Conservation (phyloP, 805 yeast genomes). For the Candida chauliodis region DNA sequence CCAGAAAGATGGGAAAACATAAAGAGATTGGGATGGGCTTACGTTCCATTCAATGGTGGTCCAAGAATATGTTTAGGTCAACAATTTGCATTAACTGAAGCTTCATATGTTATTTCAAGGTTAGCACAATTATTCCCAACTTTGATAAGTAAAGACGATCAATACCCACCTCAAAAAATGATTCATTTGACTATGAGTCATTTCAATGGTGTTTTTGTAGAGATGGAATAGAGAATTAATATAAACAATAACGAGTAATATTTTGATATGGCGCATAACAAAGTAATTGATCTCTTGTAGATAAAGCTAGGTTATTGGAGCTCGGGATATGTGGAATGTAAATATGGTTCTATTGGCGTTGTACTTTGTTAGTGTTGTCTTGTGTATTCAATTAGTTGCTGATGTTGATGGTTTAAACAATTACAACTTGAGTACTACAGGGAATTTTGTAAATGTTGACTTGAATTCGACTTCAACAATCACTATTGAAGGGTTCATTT, state of each 20-base stretch:
- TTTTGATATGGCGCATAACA: too few species aligned
- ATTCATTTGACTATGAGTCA: slow-evolving; percentile 28
- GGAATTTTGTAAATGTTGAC: neutral
- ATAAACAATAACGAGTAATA: neutral
- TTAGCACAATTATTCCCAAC: slow-evolving; percentile 25
- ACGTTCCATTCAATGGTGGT: slow-evolving; percentile 53
- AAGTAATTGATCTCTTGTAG: too few species aligned
- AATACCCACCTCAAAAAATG: slow-evolving; percentile 30
- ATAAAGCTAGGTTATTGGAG: too few species aligned
- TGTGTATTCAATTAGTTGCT: neutral
- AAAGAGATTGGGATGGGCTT: slow-evolving; percentile 42
- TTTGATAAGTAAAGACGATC: slow-evolving; percentile 16
- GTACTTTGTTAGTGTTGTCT: neutral
- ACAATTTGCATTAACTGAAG: slow-evolving; percentile 54
- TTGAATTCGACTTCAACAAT: neutral
- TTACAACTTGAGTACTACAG: neutral
- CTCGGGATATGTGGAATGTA: too few species aligned
- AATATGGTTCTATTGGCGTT: neutral
- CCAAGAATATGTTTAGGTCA: slow-evolving; percentile 55
- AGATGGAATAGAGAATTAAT: slow-evolving; percentile 5
- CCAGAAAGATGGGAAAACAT: slow-evolving; percentile 48
- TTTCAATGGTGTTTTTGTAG: slow-evolving; percentile 19
- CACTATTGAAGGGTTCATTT: neutral
- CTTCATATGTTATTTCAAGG: slow-evolving; percentile 41
- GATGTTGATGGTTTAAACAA: neutral